Percentiles rank a stretch among this genome's conserved stretches.
These are phyloP conservation scores for Phlebopus sp. DNA, from an alignment of 1,284 basidiomycete genomes.

Conservation along the genomic window DNA sequence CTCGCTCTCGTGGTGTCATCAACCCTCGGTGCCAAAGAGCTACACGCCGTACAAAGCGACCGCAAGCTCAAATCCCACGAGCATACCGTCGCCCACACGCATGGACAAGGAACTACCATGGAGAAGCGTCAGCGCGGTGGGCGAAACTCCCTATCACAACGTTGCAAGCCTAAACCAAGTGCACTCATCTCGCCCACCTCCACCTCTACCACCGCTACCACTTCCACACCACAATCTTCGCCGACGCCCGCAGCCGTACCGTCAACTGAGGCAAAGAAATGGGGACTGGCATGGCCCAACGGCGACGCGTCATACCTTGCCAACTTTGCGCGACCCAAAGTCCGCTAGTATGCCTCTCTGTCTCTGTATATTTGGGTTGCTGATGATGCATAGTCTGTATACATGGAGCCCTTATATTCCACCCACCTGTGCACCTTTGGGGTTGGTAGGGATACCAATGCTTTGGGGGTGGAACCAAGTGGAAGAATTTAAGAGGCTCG, in stretches of 20 bases:
- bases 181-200: conserved; percentile 4
- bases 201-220: background rate
- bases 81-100: background rate
- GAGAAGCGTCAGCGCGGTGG: conserved; percentile 20
- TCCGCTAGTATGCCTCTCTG: conserved; percentile 33
- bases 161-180: conserved; percentile 17
- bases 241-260: background rate
- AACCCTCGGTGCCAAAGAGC: too few species aligned
- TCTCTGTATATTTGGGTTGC: background rate
- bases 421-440: conserved; percentile 10
- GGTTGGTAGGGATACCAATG: conserved; percentile 51
- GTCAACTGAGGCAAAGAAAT: conserved; percentile 28
- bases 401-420: conserved; percentile 30
- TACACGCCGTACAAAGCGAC: background rate
- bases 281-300: conserved; percentile 48
- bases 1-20: too few species aligned
- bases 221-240: conserved; percentile 10
- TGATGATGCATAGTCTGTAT: conserved; percentile 21
- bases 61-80: background rate
- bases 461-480: conserved; percentile 48
- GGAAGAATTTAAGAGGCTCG: conserved; percentile 31
- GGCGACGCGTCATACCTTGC: conserved; percentile 35
- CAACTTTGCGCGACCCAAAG: conserved; percentile 32
- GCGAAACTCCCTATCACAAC: conserved; percentile 15
- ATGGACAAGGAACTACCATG: conserved; percentile 1